phyloP scores from a whole-genome alignment of 352 stramenopile genomes.

The Peronospora farinosa region DNA sequence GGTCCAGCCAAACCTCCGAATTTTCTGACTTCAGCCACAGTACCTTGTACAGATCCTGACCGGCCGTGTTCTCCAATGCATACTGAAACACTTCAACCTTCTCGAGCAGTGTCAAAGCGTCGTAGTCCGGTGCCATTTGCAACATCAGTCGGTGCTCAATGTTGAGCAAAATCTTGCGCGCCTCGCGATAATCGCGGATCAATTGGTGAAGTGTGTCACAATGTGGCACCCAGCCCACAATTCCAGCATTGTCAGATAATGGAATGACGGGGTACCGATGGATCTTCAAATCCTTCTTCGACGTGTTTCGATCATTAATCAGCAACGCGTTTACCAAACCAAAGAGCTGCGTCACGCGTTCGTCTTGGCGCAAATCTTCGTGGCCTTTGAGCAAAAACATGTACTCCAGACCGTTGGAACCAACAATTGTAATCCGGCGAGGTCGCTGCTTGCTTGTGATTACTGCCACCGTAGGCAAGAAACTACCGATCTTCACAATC shows the following conservation, averaged over 20 bases:
- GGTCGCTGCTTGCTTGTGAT: constrained; percentile 98
- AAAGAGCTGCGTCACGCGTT: constrained; percentile 99
- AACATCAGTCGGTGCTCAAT: constrained; percentile 90
- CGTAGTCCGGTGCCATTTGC: constrained; percentile 92
- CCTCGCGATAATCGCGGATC: constrained; percentile 92
- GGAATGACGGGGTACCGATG: constrained; percentile 96
- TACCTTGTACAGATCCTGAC: constrained; percentile 97
- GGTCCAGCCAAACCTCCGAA: constrained; percentile 97
- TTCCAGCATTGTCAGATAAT: constrained; percentile 96
- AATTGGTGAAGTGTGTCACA: constrained; percentile 98
- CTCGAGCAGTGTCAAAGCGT: constrained; percentile 93
- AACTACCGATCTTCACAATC: constrained; percentile 78
- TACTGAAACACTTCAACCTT: constrained; percentile 98
- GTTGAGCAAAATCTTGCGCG: constrained; percentile 88
- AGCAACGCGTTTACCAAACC: constrained; percentile 98
- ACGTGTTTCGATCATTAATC: constrained; percentile 92
- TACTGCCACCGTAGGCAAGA: constrained; percentile 91
- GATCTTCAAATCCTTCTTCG: constrained; percentile 96
- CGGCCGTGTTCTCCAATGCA: constrained; percentile 88
- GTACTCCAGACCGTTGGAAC: constrained; percentile 96
- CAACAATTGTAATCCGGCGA: constrained; percentile 91
- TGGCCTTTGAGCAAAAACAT: constrained; percentile 99
- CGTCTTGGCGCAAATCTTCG: constrained; percentile 98
- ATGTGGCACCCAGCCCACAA: constrained; percentile 97
- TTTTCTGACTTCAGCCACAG: constrained; percentile 93